A percentile compares a stretch with the other conserved stretches of the same genome.
These are phyloP conservation scores for Aspergillus sp. DNA, from an alignment of 2,329 filamentous ascomycete genomes.

Conservation along the genomic window DNA sequence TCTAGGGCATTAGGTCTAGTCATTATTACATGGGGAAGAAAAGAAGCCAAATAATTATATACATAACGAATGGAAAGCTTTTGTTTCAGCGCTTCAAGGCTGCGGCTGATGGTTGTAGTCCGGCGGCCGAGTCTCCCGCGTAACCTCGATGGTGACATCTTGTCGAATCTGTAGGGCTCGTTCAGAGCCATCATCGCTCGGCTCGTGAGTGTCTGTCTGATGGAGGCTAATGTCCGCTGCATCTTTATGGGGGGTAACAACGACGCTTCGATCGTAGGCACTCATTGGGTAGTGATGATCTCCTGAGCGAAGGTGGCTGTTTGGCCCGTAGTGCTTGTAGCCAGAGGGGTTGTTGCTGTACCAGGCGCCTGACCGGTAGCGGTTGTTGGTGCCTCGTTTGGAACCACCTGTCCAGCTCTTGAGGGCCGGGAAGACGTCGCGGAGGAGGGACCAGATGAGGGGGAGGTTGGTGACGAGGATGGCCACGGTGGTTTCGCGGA, in stretches of 20 bases:
- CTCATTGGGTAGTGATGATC: constrained; percentile 36
- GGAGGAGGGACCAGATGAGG: constrained; percentile 52
- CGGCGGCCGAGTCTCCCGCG: constrained; percentile 19
- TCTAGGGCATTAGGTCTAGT: background rate
- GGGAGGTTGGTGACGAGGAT: constrained; percentile 54
- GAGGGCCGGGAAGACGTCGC: constrained; percentile 48
- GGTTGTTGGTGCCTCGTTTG: constrained; percentile 32
- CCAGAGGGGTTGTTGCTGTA: constrained; percentile 29
- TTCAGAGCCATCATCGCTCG: constrained; percentile 38
- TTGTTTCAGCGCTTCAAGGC: background rate
- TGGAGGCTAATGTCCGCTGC: constrained; percentile 28
- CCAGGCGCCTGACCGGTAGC: constrained; percentile 34
- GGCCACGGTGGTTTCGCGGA: constrained; percentile 46
- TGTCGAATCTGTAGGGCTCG: constrained; percentile 40
- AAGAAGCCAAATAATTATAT: constrained; percentile 1
- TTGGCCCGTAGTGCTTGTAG: constrained; percentile 27
- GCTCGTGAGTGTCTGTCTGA: constrained; percentile 28
- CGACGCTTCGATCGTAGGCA: constrained; percentile 28
- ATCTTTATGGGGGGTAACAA: constrained; percentile 28
- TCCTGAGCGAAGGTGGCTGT: constrained; percentile 27
- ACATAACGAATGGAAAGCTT: background rate
- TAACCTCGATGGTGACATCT: constrained; percentile 37
- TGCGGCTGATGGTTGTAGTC: constrained; percentile 5
- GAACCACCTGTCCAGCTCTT: constrained; percentile 43
- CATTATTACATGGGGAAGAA: background rate